Conservation (phyloP, 1,284 basidiomycete genomes). For the Exobasidium rhododendri region DNA sequence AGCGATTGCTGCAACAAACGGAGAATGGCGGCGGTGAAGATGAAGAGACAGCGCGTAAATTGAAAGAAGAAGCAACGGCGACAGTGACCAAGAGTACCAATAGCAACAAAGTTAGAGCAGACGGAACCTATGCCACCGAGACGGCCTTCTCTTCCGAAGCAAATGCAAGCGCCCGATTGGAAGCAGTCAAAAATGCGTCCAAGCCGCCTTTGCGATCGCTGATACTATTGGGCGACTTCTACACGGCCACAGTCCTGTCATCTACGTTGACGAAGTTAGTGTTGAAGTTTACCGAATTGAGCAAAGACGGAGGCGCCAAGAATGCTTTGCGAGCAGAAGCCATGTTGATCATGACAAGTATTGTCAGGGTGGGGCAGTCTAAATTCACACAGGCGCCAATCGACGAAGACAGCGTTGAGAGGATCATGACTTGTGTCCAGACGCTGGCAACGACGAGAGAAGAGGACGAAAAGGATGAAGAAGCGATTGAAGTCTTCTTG, state of each 20-base stretch:
- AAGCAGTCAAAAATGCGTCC: constrained; percentile 76
- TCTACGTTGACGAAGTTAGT: constrained; percentile 88
- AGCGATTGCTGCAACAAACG: constrained; percentile 52
- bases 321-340: constrained; percentile 76
- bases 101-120: constrained; percentile 72
- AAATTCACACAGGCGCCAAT: constrained; percentile 90
- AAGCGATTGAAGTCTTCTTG: constrained; percentile 79
- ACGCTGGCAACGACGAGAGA: constrained; percentile 65
- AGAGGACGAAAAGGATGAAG: constrained; percentile 57
- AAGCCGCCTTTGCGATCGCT: constrained; percentile 91
- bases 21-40: constrained; percentile 18
- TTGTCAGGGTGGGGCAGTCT: constrained; percentile 94
- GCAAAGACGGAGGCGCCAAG: constrained; percentile 62
- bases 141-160: constrained; percentile 76
- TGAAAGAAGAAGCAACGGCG: constrained; percentile 23
- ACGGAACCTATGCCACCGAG: constrained; percentile 97
- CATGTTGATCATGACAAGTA: constrained; percentile 96
- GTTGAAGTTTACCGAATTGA: constrained; percentile 70
- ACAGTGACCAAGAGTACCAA: constrained; percentile 50
- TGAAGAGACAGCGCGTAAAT: constrained; percentile 19
- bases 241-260: constrained; percentile 85
- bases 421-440: constrained; percentile 94
- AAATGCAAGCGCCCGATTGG: constrained; percentile 64
- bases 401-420: constrained; percentile 95
- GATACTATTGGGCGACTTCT: constrained; percentile 93